Evolutionary conservation across 805 yeast genomes (phyloP).

Genomic region (Saccharomycopsis selenospora): DNA sequence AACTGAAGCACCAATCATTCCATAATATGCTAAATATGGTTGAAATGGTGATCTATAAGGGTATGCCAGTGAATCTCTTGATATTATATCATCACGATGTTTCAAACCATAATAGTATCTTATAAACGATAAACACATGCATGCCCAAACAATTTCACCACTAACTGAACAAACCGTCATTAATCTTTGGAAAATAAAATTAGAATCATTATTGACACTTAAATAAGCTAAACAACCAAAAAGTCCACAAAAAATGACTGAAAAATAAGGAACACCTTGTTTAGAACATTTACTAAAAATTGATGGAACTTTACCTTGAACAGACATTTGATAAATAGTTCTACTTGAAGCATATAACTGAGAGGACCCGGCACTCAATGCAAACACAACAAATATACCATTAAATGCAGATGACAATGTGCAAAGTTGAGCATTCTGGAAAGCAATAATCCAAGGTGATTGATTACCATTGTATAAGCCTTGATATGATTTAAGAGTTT

Average conservation of each 20-base stretch:
- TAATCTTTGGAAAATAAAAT: constrained; percentile 48
- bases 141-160: constrained; percentile 62
- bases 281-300: constrained; percentile 52
- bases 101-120: constrained; percentile 49
- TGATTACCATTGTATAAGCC: constrained; percentile 39
- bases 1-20: constrained; percentile 45
- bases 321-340: constrained; percentile 46
- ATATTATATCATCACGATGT: constrained; percentile 47
- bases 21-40: constrained; percentile 60
- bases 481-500: constrained; percentile 2
- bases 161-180: constrained; percentile 54
- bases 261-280: constrained; percentile 64
- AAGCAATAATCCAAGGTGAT: constrained; percentile 54
- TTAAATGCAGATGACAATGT: constrained; percentile 42
- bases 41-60: constrained; percentile 67
- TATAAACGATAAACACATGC: constrained; percentile 51
- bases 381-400: constrained; percentile 46
- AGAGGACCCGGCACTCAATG: constrained; percentile 49
- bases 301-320: constrained; percentile 54
- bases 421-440: constrained; percentile 47
- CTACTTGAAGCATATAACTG: constrained; percentile 57
- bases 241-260: constrained; percentile 51
- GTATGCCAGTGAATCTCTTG: constrained; percentile 40
- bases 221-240: constrained; percentile 49
- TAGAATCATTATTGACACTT: constrained; percentile 44